Conservation (phyloP, 768 basidiomycete genomes). For the Boletus vinaceobasis region DNA sequence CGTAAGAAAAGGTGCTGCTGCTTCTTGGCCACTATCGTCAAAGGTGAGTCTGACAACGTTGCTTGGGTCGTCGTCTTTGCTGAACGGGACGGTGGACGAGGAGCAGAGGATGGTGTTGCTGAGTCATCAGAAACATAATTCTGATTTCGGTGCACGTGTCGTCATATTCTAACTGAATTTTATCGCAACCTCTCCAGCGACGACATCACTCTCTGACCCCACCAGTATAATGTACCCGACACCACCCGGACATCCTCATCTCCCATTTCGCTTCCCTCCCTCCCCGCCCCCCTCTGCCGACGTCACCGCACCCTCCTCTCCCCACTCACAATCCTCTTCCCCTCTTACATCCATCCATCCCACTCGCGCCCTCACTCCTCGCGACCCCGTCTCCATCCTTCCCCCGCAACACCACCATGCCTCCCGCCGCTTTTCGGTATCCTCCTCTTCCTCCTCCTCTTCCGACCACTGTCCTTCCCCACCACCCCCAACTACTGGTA, state of each 20-base stretch:
- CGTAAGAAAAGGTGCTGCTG: slow-evolving; percentile 6
- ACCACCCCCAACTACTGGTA: slow-evolving; percentile 36
- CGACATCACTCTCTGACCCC: not conserved
- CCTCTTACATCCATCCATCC: slow-evolving; percentile 24
- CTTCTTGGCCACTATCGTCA: slow-evolving; percentile 10
- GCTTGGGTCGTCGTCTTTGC: slow-evolving; percentile 2
- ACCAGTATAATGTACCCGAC: not conserved
- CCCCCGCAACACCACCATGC: slow-evolving; percentile 27
- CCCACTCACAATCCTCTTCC: not conserved
- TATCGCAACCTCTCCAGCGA: not conserved
- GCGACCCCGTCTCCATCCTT: slow-evolving; percentile 9
- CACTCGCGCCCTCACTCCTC: slow-evolving; percentile 33
- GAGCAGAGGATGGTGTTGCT: slow-evolving; percentile 14
- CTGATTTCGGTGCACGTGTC: slow-evolving; percentile 34
- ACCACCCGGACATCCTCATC: not conserved
- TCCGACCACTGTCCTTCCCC: slow-evolving; percentile 3
- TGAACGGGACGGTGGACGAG: slow-evolving; percentile 10
- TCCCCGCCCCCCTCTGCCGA: not conserved
- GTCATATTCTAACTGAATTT: slow-evolving; percentile 29
- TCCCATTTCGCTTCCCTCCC: not conserved
- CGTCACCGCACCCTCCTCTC: not conserved
- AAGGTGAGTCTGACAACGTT: slow-evolving; percentile 14
- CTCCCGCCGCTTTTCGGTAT: slow-evolving; percentile 32
- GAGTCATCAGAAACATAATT: slow-evolving; percentile 28
- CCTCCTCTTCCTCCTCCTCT: slow-evolving; percentile 23